These are phyloP conservation scores for Gorgonomyces haynaldii DNA, from an alignment of 192 early-diverging fungal genomes.

Conservation along the genomic window DNA sequence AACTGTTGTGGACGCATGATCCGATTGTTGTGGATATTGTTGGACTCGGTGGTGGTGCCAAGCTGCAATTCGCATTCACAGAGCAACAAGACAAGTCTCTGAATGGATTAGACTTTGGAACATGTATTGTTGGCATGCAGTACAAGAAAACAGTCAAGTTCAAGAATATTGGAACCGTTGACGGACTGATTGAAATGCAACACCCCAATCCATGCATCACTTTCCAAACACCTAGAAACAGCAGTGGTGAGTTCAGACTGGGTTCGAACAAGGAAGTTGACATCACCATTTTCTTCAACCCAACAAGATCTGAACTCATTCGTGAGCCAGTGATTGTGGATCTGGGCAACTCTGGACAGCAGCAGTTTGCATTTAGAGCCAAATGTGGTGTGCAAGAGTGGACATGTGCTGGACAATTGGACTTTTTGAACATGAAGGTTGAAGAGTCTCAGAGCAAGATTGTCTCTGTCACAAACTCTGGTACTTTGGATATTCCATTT, in stretches of 20 bases:
- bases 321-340: conserved; percentile 26
- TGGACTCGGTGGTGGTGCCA: conserved; percentile 35
- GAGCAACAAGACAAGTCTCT: conserved; percentile 21
- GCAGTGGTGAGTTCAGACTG: conserved; percentile 22
- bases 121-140: conserved; percentile 27
- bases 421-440: conserved; percentile 37
- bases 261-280: conserved; percentile 15
- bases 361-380: conserved; percentile 20
- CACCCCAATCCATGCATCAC: conserved; percentile 28
- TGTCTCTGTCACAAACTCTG: conserved; percentile 30
- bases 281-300: conserved; percentile 16
- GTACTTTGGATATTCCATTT: conserved; percentile 34
- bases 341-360: conserved; percentile 8
- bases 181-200: conserved; percentile 23
- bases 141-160: conserved; percentile 30
- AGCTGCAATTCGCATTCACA: conserved; percentile 24
- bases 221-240: conserved; percentile 18
- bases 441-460: conserved; percentile 25
- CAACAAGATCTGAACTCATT: conserved; percentile 19
- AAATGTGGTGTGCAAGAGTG: conserved; percentile 26
- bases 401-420: conserved; percentile 23
- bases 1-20: conserved; percentile 34
- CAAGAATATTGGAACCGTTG: conserved; percentile 37
- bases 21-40: conserved; percentile 26
- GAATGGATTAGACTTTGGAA: conserved; percentile 36